Evolutionary conservation across 1,139 yeast species (phyloP), one percentile per base, ranked within the genome.

Genomic region (Protomyces gravidus): DNA sequence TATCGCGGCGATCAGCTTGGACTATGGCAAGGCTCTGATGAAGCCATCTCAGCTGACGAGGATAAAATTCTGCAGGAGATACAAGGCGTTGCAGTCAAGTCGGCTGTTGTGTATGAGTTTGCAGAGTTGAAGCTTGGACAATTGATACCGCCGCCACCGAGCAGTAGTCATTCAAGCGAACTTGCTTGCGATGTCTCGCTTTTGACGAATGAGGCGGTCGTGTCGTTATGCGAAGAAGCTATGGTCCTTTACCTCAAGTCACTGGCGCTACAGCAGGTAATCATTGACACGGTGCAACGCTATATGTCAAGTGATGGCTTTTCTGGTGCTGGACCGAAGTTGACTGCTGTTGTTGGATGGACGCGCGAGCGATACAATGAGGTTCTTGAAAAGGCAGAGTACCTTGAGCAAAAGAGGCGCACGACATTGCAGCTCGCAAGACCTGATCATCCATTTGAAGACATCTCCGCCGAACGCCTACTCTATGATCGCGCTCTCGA

Each of bases 401-500:
- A 80, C 67, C 80, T 88, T 11, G 80, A 82, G 63, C 69, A 80
- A 48, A 75, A 67, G 49, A 58, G 69, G 23, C 66, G 64, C 42
- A 63, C 63, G n/a, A 60, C 65, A 1, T 36, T 50, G 25, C 59
- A 58, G 6, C 49, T 36, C 17, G 60, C 50, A 2, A 27, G 58
- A 48, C 23, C 60, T 48, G 11, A 57, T 28, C 46, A 55, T 7
- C 53, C 47, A 25, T 50, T 40, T 42, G 59, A 46, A 36, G 46
- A 52, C 30, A 73, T 84, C 5, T 78, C 85, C 57, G 89, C 95
- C 1, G 97, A 90, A 70, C 86, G 86, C 69, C 77, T 92, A 64
- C 82, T 92, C 27, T 90, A 89, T 73, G 97, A 90, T 67, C 79
- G 97, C 48, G 97, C 97, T 1, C 78, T 90, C 67, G 97, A 92